A percentile compares a stretch with the other conserved stretches of the same genome.
phyloP scores from a whole-genome alignment of 768 basidiomycete genomes.

The Clathrus columnatus region DNA sequence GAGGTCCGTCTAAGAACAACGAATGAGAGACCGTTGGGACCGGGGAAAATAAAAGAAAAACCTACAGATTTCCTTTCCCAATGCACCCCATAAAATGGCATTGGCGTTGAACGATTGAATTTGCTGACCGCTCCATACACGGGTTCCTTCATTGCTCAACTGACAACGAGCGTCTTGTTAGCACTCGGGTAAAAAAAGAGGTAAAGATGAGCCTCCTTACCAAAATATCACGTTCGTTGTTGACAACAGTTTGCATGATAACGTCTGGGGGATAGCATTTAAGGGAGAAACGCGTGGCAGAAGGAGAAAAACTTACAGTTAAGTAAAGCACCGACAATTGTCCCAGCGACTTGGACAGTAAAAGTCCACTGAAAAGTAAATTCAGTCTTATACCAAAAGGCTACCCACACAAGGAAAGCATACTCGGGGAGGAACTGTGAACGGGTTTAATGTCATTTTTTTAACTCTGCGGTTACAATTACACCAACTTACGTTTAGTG shows the following conservation, averaged over 20 bases:
- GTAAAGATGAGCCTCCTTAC: not conserved
- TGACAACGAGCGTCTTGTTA: not conserved
- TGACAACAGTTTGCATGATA: slow-evolving; percentile 7
- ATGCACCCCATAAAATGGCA: slow-evolving; percentile 5
- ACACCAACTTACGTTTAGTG: not conserved
- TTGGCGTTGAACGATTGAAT: slow-evolving; percentile 8
- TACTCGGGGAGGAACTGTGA: slow-evolving; percentile 5
- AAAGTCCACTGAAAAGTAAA: not conserved
- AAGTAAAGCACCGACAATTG: slow-evolving; percentile 5
- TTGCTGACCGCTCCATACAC: slow-evolving; percentile 9
- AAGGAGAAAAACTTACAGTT: slow-evolving; percentile 1
- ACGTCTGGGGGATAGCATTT: not conserved
- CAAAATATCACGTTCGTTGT: slow-evolving; percentile 6
- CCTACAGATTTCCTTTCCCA: slow-evolving; percentile 7
- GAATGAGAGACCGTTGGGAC: not conserved
- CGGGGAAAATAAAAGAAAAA: not conserved
- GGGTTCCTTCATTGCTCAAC: slow-evolving; percentile 1
- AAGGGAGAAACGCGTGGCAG: not conserved
- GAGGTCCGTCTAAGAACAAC: slow-evolving; percentile 23
- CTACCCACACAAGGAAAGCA: not conserved
- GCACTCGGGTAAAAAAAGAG: not conserved
- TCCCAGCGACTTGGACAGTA: slow-evolving; percentile 5
- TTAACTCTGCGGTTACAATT: not conserved
- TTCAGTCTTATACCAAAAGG: not conserved
- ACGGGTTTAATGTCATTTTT: not conserved